Conservation (phyloP, 192 early-diverging fungal species). For the Irineochytrium annulatum region DNA sequence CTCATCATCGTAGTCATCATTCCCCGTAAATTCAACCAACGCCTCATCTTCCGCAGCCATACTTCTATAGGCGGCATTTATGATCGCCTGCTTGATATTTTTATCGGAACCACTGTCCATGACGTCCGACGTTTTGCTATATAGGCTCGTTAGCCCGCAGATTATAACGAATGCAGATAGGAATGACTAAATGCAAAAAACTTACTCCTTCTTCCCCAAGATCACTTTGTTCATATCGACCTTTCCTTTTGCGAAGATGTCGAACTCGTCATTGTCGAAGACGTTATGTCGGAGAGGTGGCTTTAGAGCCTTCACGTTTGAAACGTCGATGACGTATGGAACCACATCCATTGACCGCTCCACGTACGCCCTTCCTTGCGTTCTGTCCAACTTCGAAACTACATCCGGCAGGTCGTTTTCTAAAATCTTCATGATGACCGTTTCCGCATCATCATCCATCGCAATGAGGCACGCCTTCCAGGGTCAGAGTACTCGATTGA, state of each 20-base stretch:
- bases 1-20: slow-evolving; percentile 73
- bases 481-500: neutral
- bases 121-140: no score
- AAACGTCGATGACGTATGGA: no score
- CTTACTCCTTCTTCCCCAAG: slow-evolving; percentile 69
- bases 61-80: neutral
- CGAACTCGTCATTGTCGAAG: slow-evolving; percentile 93
- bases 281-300: slow-evolving; percentile 63
- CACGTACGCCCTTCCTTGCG: slow-evolving; percentile 24
- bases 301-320: neutral
- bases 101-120: no score
- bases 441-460: slow-evolving; percentile 64
- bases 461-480: slow-evolving; percentile 63
- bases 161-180: no score
- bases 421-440: slow-evolving; percentile 73
- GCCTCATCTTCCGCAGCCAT: slow-evolving; percentile 5
- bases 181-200: no score
- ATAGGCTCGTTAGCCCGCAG: no score
- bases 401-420: slow-evolving; percentile 69
- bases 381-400: slow-evolving; percentile 61
- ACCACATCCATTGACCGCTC: no score
- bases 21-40: slow-evolving; percentile 13
- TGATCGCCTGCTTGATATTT: no score
- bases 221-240: slow-evolving; percentile 64
- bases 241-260: slow-evolving; percentile 65